phyloP scores from a whole-genome alignment of 495 filamentous ascomycete species.

The Hypoxylon fragiforme region DNA sequence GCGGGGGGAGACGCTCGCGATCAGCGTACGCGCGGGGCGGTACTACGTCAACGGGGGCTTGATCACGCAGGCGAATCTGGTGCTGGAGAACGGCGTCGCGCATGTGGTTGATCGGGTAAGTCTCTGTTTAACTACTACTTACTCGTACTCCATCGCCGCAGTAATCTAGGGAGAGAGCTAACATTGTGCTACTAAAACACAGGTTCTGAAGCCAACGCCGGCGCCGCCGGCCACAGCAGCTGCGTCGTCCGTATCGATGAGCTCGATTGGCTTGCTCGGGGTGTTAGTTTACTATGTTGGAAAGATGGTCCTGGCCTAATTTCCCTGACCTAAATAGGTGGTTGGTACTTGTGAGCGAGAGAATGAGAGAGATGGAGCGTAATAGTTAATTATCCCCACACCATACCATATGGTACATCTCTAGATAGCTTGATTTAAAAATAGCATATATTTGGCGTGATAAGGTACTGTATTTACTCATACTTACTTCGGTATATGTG shows the following conservation, averaged over 20 bases:
- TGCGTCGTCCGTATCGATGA: slow-evolving; percentile 6
- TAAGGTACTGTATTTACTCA: no score
- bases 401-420: no score
- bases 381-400: slow-evolving; percentile 6
- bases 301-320: slow-evolving; percentile 7
- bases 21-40: slow-evolving; percentile 32
- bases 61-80: slow-evolving; percentile 38
- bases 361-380: not conserved
- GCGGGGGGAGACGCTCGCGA: slow-evolving; percentile 32
- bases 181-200: not conserved
- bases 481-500: no score
- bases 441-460: no score
- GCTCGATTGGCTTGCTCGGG: slow-evolving; percentile 2
- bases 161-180: not conserved
- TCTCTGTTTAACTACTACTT: not conserved
- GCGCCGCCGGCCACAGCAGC: slow-evolving; percentile 2
- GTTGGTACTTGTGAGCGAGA: no score
- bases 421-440: no score
- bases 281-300: slow-evolving; percentile 1
- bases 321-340: not conserved
- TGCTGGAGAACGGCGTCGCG: slow-evolving; percentile 44
- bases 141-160: no score
- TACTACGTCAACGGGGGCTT: slow-evolving; percentile 42
- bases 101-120: slow-evolving; percentile 45
- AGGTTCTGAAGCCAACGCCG: slow-evolving; percentile 13